Evolutionary conservation across 1,284 basidiomycete species (phyloP).

Genomic region (Laetiporus sulphureus): DNA sequence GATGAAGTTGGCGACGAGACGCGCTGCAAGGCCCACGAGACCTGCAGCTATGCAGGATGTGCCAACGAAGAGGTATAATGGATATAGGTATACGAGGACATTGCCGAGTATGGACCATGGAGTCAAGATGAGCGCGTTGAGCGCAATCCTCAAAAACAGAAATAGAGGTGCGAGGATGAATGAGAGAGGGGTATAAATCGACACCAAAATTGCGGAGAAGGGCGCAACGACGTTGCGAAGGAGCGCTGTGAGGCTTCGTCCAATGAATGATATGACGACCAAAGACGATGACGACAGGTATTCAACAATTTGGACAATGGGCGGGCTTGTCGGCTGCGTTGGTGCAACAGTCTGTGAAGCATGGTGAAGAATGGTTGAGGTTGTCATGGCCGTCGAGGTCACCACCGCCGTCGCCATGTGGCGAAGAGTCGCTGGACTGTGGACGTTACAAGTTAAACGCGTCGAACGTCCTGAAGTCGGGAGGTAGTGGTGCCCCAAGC

Average conservation of each 20-base stretch:
- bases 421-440: no score
- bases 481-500: no score
- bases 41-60: conserved; percentile 49
- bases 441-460: no score
- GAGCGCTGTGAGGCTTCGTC: conserved; percentile 8
- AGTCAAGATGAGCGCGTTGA: conserved; percentile 36
- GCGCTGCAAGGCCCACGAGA: conserved; percentile 40
- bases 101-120: conserved; percentile 38
- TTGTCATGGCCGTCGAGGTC: neutral
- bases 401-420: neutral
- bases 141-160: conserved; percentile 35
- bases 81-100: conserved; percentile 44
- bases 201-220: conserved; percentile 25
- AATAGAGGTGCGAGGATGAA: conserved; percentile 46
- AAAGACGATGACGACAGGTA: conserved; percentile 10
- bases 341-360: no score
- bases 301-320: conserved; percentile 16
- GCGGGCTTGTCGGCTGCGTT: conserved; percentile 8
- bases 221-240: conserved; percentile 19
- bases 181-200: conserved; percentile 30
- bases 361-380: neutral
- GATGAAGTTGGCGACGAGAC: conserved; percentile 15
- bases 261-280: conserved; percentile 10
- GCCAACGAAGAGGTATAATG: conserved; percentile 55
- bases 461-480: no score